phyloP scores from a whole-genome alignment of 176 grass and related monocot species.

The Musa troglodytarum region DNA sequence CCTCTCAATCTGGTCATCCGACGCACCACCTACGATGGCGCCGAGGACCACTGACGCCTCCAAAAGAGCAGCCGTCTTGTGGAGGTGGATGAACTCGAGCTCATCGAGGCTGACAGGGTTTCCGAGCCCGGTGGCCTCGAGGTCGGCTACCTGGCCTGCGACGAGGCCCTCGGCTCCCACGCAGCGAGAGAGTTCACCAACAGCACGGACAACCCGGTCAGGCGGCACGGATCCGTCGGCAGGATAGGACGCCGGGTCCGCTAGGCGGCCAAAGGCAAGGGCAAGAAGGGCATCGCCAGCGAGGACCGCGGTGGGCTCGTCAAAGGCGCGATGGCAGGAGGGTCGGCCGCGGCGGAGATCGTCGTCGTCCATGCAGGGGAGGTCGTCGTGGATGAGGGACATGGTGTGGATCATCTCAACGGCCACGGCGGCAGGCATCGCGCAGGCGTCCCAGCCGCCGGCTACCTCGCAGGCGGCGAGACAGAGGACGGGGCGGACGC shows the following conservation, averaged over 20 bases:
- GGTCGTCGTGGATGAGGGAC: conserved; percentile 37
- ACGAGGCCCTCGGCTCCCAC: conserved; percentile 15
- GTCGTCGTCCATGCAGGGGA: conserved; percentile 27
- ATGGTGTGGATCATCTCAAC: conserved; percentile 42
- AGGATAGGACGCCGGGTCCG: not conserved
- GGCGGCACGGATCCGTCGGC: not conserved
- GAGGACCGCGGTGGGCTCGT: conserved; percentile 28
- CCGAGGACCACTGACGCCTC: conserved; percentile 4
- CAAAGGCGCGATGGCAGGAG: conserved; percentile 35
- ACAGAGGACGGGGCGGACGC: conserved; percentile 31
- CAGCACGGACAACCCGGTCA: conserved; percentile 14
- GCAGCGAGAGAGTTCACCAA: conserved; percentile 28
- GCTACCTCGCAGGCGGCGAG: conserved; percentile 40
- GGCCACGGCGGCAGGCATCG: conserved; percentile 28
- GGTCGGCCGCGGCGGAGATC: conserved; percentile 27
- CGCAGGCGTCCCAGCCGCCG: conserved; percentile 5
- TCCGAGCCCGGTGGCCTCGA: conserved; percentile 8
- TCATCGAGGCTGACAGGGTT: not conserved
- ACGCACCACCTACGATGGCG: not conserved
- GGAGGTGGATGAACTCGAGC: conserved; percentile 44
- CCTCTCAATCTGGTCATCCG: conserved; percentile 11
- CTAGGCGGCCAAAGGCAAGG: conserved; percentile 37
- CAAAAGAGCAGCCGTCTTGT: conserved; percentile 38
- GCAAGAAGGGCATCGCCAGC: conserved; percentile 43
- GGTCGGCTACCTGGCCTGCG: conserved; percentile 25